These are phyloP conservation scores for Trypethelium eluteriae DNA, from an alignment of 495 filamentous ascomycete genomes.

Conservation along the genomic window DNA sequence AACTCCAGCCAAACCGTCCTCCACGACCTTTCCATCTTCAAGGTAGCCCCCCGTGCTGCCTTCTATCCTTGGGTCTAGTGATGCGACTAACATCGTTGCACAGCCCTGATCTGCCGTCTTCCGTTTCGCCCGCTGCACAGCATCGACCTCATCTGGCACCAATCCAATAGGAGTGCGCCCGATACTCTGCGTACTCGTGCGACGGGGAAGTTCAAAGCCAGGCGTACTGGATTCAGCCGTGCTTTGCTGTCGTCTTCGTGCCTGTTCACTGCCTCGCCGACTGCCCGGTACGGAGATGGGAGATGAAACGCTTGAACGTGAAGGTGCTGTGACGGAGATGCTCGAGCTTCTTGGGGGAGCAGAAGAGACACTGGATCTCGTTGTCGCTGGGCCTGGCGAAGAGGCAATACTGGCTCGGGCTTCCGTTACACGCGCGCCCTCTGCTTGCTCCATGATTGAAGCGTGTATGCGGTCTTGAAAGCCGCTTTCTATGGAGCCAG, in stretches of 20 bases:
- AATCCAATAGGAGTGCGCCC: neutral
- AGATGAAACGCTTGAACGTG: conserved; percentile 1
- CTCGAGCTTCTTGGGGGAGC: neutral
- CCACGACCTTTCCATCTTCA: conserved; percentile 23
- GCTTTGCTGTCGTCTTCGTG: neutral
- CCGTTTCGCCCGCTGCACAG: conserved; percentile 3
- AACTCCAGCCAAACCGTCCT: conserved; percentile 13
- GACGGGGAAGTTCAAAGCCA: neutral
- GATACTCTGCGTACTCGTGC: neutral
- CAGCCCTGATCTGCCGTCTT: conserved; percentile 36
- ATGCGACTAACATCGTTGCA: conserved; percentile 41
- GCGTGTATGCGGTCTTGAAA: neutral
- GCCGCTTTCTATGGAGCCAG: conserved; percentile 18
- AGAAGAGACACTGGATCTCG: conserved; percentile 2
- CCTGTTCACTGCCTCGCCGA: neutral
- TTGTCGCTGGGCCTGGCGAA: neutral
- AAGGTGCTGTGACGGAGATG: neutral
- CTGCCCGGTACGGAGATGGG: neutral
- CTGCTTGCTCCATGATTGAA: neutral
- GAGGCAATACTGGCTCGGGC: neutral
- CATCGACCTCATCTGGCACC: neutral
- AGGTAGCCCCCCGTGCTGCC: neutral
- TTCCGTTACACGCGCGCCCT: neutral
- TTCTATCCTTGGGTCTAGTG: conserved; percentile 38
- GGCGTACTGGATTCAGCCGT: neutral